Evolutionary conservation across 441 rosid genomes (phyloP).

Genomic region (Populus hybrid): DNA sequence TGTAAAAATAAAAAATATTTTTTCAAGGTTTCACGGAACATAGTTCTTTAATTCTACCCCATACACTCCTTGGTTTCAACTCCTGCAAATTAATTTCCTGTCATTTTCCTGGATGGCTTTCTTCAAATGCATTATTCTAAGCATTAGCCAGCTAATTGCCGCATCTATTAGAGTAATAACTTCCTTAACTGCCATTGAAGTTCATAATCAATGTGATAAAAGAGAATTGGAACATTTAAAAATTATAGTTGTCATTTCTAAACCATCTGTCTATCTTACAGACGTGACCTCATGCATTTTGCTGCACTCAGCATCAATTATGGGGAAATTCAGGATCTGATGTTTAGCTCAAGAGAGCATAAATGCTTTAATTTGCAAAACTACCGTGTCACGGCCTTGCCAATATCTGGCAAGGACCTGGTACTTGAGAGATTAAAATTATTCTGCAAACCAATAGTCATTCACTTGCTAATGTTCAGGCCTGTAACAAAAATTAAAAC

Average conservation of each 20-base stretch:
- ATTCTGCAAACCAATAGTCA: neutral
- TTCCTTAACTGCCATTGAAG: too few species aligned
- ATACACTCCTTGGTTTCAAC: neutral
- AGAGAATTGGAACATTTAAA: neutral
- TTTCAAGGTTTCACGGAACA: too few species aligned
- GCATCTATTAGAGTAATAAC: neutral
- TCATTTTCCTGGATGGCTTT: neutral
- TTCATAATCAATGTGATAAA: neutral
- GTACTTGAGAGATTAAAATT: neutral
- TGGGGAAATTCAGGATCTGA: neutral
- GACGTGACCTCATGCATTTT: neutral
- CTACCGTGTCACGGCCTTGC: too few species aligned
- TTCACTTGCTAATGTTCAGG: neutral
- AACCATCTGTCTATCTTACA: neutral
- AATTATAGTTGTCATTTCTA: neutral
- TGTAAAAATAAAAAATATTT: too few species aligned
- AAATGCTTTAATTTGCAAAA: too few species aligned
- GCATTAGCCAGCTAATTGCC: neutral
- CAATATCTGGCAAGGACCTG: neutral
- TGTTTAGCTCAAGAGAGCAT: too few species aligned
- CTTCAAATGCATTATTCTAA: neutral
- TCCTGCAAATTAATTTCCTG: neutral
- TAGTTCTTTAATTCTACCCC: too few species aligned
- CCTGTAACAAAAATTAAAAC: neutral
- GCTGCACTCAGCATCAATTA: neutral